Evolutionary conservation across 2,329 filamentous ascomycete genomes (phyloP).

Genomic region (Fusarium euwallaceae): DNA sequence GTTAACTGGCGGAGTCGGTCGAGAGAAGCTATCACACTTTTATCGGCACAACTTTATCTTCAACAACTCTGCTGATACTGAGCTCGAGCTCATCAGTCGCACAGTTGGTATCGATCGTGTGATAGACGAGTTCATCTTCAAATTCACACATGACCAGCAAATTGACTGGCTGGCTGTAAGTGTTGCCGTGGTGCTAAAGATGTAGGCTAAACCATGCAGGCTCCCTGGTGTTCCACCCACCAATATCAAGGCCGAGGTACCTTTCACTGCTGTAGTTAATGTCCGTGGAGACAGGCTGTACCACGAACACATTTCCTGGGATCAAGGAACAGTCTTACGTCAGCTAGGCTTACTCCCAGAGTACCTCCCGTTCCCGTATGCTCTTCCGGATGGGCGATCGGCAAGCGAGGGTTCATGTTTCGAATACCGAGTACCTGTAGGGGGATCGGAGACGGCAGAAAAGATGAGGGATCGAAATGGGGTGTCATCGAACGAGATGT

Average conservation of each 20-base stretch:
- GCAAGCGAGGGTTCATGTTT: conserved; percentile 42
- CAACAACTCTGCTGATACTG: conserved; percentile 76
- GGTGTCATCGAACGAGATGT: conserved; percentile 51
- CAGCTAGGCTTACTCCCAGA: conserved; percentile 69
- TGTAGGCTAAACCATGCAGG: conserved; percentile 25
- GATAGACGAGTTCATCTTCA: conserved; percentile 77
- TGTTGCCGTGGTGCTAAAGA: conserved; percentile 20
- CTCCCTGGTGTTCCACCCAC: conserved; percentile 70
- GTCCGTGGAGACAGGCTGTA: conserved; percentile 73
- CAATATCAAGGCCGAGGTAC: conserved; percentile 65
- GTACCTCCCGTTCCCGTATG: conserved; percentile 73
- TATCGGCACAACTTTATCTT: conserved; percentile 83
- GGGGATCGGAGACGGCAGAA: conserved; percentile 47
- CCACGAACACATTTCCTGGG: conserved; percentile 78
- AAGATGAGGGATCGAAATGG: conserved; percentile 51
- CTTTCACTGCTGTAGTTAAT: conserved; percentile 73
- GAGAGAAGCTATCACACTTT: conserved; percentile 72
- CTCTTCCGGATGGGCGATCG: conserved; percentile 53
- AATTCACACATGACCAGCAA: conserved; percentile 71
- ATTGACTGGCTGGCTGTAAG: conserved; percentile 81
- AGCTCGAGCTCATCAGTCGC: conserved; percentile 77
- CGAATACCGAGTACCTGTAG: conserved; percentile 51
- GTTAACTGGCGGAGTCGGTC: conserved; percentile 77
- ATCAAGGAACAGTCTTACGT: conserved; percentile 73
- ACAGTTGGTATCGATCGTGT: conserved; percentile 80